phyloP scores from a whole-genome alignment of 306 rosid species.

The Luffa aegyptiaca region DNA sequence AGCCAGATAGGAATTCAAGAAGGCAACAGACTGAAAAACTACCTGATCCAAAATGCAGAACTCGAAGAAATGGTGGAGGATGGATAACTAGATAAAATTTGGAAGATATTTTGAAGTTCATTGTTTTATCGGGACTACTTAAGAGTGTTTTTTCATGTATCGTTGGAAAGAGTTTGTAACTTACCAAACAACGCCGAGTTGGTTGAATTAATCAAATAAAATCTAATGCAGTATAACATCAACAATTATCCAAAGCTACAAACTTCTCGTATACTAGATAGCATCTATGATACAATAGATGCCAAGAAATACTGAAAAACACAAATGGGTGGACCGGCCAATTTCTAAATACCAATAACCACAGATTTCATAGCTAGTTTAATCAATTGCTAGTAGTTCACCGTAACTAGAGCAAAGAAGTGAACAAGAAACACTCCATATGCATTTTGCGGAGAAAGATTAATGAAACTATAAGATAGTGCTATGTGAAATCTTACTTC shows the following conservation, averaged over 20 bases:
- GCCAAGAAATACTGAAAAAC: neutral
- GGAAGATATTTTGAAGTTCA: neutral
- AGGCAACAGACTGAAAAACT: neutral
- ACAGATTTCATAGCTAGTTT: neutral
- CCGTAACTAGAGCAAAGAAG: neutral
- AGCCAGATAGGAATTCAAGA: neutral
- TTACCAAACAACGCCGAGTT: neutral
- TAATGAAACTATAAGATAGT: neutral
- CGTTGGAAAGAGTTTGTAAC: neutral
- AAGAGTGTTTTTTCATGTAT: neutral
- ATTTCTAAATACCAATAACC: neutral
- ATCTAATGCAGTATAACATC: neutral
- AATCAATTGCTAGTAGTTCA: neutral
- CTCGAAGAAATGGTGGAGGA: neutral
- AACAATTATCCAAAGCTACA: neutral
- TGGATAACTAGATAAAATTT: neutral
- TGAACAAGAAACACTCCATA: neutral
- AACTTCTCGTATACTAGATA: neutral
- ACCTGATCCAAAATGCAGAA: neutral
- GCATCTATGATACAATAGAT: neutral
- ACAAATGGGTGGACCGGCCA: neutral
- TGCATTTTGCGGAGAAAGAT: neutral
- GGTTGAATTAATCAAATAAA: neutral
- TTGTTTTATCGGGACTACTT: neutral
- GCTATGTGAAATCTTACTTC: slow-evolving; percentile 27